These are phyloP conservation scores for Pseudozyma hubeiensis DNA, from an alignment of 1,284 basidiomycete species.

Conservation along the genomic window DNA sequence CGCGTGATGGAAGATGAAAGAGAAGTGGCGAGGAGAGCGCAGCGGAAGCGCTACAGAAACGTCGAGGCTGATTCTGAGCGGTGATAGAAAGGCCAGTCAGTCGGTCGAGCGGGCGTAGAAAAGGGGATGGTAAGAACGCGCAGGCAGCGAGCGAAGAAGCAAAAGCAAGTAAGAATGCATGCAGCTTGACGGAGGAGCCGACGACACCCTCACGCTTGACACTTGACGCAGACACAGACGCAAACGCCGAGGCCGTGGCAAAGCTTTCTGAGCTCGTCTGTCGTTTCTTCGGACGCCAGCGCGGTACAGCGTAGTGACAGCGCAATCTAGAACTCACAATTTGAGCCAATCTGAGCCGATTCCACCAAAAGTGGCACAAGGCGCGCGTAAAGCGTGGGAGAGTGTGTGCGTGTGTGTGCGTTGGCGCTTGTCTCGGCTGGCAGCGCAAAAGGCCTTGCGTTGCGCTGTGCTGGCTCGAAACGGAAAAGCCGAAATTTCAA, in stretches of 20 bases:
- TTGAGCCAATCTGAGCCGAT: background rate
- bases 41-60: too few species aligned
- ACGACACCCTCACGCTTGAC: too few species aligned
- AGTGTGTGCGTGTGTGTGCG: background rate
- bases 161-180: conserved; percentile 3
- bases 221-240: background rate
- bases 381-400: conserved; percentile 2
- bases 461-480: too few species aligned
- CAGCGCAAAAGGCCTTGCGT: background rate
- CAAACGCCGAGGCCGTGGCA: conserved; percentile 12
- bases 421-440: background rate
- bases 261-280: background rate
- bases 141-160: background rate
- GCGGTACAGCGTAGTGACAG: too few species aligned
- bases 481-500: too few species aligned
- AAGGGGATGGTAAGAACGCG: too few species aligned
- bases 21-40: too few species aligned
- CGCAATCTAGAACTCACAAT: too few species aligned
- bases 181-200: background rate
- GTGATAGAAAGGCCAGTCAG: too few species aligned
- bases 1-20: too few species aligned
- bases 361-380: background rate
- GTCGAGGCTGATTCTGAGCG: too few species aligned
- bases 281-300: background rate
- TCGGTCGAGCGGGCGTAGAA: too few species aligned